phyloP scores from a whole-genome alignment of 2,329 filamentous ascomycete genomes.

The Cercospora nicotianae region DNA sequence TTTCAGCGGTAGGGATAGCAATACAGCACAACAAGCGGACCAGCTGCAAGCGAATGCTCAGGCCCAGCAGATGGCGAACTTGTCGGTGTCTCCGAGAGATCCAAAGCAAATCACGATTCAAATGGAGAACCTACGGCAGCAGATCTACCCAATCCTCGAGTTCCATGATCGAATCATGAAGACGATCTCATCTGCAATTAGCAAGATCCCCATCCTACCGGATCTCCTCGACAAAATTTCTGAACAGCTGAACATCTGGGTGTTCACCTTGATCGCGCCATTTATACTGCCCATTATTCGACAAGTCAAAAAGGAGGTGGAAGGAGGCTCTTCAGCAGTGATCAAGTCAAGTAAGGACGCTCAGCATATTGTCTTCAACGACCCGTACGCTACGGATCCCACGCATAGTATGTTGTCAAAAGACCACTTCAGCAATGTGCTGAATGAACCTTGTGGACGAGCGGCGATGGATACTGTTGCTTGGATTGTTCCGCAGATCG shows the following conservation, averaged over 20 bases:
- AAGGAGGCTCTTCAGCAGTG: constrained; percentile 81
- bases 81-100: constrained; percentile 71
- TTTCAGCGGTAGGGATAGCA: constrained; percentile 63
- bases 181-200: constrained; percentile 72
- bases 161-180: constrained; percentile 90
- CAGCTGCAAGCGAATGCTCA: constrained; percentile 76
- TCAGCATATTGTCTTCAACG: constrained; percentile 81
- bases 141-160: constrained; percentile 86
- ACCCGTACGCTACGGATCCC: constrained; percentile 73
- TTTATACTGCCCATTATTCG: constrained; percentile 82
- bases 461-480: constrained; percentile 74
- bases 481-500: constrained; percentile 85
- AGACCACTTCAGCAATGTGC: constrained; percentile 86
- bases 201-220: constrained; percentile 80
- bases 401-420: constrained; percentile 96
- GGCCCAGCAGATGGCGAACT: constrained; percentile 72
- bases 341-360: constrained; percentile 81
- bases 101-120: constrained; percentile 81
- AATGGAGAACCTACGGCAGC: constrained; percentile 67
- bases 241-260: constrained; percentile 83
- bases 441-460: constrained; percentile 85
- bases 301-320: constrained; percentile 83
- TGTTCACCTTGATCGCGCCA: constrained; percentile 87
- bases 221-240: constrained; percentile 83
- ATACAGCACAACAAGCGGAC: constrained; percentile 73